Percentiles rank a stretch among this genome's conserved stretches.
These are phyloP conservation scores for Cystofilobasidium bisporidii DNA, from an alignment of 768 basidiomycete genomes.

Conservation along the genomic window DNA sequence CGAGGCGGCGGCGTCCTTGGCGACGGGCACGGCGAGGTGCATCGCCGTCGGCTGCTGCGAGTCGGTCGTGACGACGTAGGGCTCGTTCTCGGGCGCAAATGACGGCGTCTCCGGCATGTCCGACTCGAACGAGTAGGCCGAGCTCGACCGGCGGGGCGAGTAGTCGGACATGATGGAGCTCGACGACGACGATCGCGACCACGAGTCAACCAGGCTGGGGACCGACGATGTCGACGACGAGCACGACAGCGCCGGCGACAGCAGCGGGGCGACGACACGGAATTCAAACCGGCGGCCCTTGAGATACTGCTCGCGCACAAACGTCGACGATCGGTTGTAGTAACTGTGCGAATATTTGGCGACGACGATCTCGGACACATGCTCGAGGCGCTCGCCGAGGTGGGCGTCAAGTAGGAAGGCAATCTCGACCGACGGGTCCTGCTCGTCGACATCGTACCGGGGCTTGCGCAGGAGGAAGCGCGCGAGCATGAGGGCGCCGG, in stretches of 20 bases:
- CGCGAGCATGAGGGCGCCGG: slow-evolving; percentile 80
- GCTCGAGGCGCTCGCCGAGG: slow-evolving; percentile 77
- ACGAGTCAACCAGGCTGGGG: not conserved
- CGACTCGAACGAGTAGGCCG: slow-evolving; percentile 21
- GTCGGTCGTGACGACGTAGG: slow-evolving; percentile 7
- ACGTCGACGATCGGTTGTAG: slow-evolving; percentile 89
- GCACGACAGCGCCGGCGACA: not conserved
- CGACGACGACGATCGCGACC: slow-evolving; percentile 19
- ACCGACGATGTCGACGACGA: not conserved
- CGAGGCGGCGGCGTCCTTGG: not conserved
- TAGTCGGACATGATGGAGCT: slow-evolving; percentile 15
- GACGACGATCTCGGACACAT: slow-evolving; percentile 87
- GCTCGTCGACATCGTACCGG: slow-evolving; percentile 64
- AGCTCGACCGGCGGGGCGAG: slow-evolving; percentile 20
- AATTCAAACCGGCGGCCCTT: slow-evolving; percentile 47
- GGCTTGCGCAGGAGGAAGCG: slow-evolving; percentile 75
- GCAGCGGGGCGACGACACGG: slow-evolving; percentile 9
- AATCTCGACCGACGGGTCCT: slow-evolving; percentile 69
- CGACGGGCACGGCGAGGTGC: not conserved
- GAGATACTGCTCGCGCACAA: slow-evolving; percentile 88
- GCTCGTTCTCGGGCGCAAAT: not conserved
- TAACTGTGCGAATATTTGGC: slow-evolving; percentile 97
- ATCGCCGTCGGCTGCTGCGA: not conserved
- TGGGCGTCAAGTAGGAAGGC: slow-evolving; percentile 77
- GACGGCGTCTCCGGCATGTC: slow-evolving; percentile 27